Conservation (phyloP, 2,329 filamentous ascomycete species). For the Aureobasidium sp. region DNA sequence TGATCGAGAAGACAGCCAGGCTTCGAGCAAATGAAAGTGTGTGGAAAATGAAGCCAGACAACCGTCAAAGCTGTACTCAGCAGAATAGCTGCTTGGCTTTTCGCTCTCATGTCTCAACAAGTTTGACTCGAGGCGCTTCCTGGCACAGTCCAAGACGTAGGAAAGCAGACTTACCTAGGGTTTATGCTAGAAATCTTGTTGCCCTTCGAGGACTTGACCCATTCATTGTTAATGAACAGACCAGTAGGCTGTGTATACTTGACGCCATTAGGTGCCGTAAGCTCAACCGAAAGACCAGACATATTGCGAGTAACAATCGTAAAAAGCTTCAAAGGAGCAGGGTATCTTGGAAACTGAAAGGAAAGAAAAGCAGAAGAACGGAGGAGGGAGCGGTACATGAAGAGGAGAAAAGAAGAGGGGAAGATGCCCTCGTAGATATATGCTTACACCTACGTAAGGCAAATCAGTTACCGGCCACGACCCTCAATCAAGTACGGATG, state of each 20-base stretch:
- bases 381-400: conserved; percentile 8
- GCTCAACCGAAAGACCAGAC: conserved; percentile 47
- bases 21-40: not conserved
- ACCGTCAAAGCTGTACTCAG: not conserved
- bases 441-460: conserved; percentile 2
- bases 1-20: not conserved
- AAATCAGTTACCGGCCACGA: not conserved
- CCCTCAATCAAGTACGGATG: not conserved
- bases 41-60: not conserved
- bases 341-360: conserved; percentile 6
- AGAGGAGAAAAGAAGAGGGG: not conserved
- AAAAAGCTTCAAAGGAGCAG: conserved; percentile 2
- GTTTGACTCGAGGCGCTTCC: not conserved
- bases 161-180: conserved; percentile 47
- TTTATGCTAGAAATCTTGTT: conserved; percentile 61
- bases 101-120: not conserved
- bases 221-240: conserved; percentile 80
- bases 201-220: conserved; percentile 57
- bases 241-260: conserved; percentile 65
- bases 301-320: conserved; percentile 23
- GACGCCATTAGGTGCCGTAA: conserved; percentile 67
- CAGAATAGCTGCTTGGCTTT: not conserved
- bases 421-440: not conserved
- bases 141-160: not conserved
- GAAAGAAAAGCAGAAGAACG: conserved; percentile 1